Base-by-base conservation (phyloP, 2,329 filamentous ascomycete genomes). In the Alternaria sp. region DNA sequence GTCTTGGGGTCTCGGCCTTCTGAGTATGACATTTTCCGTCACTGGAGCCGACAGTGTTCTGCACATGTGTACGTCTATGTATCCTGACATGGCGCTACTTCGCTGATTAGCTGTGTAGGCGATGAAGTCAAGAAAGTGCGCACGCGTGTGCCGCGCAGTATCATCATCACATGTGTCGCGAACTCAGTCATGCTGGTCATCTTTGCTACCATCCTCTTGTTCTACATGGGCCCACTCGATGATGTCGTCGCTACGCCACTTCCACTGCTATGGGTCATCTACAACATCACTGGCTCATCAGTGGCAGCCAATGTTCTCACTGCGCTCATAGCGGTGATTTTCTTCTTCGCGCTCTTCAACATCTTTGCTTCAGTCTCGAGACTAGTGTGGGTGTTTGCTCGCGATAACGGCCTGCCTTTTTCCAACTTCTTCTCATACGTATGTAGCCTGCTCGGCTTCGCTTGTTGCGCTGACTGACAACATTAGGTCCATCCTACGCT, bases 361-460 rank as follows among this genome's bases (percentile, higher is more conserved):
- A 76, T 77, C 36, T 75, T 84, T 3, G 82, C 84, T 1, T 84
- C 83, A 0, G 81, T 81, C 0, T 83, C 82, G 0, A 80, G 83
- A 3, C 68, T 85, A 2, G 81, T 82, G 0, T 85, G 83, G 83
- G 81, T 81, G 0, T 85, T 84, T 74, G 80, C 83, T 12, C 71
- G 80, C 5, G 84, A 85, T 56, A 81, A 81, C 3, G 83, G 81
- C 6, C 66, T 84, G 0, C 82, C 82, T 0, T 75, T 74, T 36
- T 79, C 73, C 22, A 50, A 60, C 6, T 66, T 63, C 54, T 76
- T 81, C 54, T 69, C 77, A 46, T 68, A 74, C 44, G 70, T 76
- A 64, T 8, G 36, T 40, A 20, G 8, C 11, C 41, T 28, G 14
- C 5, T 12, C 20, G 16, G 27, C 7, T n/a, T 25, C 8, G 4